Percentiles rank a stretch among this genome's conserved stretches.
These are phyloP conservation scores for Fusarium chlamydosporum DNA, from an alignment of 2,329 filamentous ascomycete genomes.

Conservation along the genomic window DNA sequence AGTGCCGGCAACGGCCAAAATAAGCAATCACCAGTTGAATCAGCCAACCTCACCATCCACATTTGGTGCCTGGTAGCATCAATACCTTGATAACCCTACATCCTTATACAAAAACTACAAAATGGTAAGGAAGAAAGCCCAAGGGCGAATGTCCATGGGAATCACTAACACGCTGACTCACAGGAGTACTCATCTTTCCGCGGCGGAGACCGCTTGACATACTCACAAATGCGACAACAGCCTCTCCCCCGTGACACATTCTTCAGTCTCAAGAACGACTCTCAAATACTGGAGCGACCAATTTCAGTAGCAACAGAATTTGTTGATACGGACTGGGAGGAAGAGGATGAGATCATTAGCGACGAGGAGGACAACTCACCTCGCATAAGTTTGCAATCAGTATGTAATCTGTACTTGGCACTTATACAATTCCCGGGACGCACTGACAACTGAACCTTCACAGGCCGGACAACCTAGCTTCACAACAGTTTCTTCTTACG, in stretches of 20 bases:
- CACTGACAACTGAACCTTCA: slow-evolving; percentile 37
- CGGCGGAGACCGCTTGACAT: slow-evolving; percentile 57
- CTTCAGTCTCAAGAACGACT: slow-evolving; percentile 69
- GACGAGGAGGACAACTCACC: slow-evolving; percentile 76
- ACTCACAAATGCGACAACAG: slow-evolving; percentile 68
- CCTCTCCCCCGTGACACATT: slow-evolving; percentile 68
- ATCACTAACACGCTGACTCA: slow-evolving; percentile 6
- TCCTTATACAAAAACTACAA: slow-evolving; percentile 26
- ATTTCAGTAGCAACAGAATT: slow-evolving; percentile 82
- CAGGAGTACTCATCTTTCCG: slow-evolving; percentile 57
- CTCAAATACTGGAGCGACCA: slow-evolving; percentile 65
- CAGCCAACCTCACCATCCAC: slow-evolving; percentile 31
- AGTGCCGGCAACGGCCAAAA: slow-evolving; percentile 58
- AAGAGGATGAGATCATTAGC: slow-evolving; percentile 73
- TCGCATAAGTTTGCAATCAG: slow-evolving; percentile 78
- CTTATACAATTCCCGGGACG: slow-evolving; percentile 7
- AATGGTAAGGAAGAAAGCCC: slow-evolving; percentile 54
- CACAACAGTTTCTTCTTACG: slow-evolving; percentile 88
- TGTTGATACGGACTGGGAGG: slow-evolving; percentile 81
- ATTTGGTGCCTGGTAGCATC: slow-evolving; percentile 42
- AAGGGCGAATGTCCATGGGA: not conserved
- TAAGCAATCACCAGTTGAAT: slow-evolving; percentile 39
- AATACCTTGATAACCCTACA: slow-evolving; percentile 16
- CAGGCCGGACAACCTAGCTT: slow-evolving; percentile 81
- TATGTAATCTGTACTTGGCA: slow-evolving; percentile 60